A percentile compares a stretch with the other conserved stretches of the same genome.
These are phyloP conservation scores for Manihot esculenta DNA, from an alignment of 441 rosid genomes.

Conservation along the genomic window DNA sequence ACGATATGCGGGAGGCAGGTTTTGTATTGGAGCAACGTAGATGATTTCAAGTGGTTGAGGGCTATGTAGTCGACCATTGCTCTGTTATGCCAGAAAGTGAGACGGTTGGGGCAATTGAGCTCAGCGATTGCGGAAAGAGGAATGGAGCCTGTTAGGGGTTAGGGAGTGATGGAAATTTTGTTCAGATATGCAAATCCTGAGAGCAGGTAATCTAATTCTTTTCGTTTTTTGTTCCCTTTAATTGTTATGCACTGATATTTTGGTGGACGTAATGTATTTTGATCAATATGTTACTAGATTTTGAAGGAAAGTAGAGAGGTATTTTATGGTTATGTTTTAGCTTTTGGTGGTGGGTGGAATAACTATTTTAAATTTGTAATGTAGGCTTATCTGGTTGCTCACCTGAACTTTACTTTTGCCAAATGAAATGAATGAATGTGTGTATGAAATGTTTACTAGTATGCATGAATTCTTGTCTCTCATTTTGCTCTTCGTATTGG, in stretches of 20 bases:
- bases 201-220: constrained; percentile 12
- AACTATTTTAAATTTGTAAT: not conserved
- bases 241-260: not conserved
- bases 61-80: constrained; percentile 87
- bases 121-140: constrained; percentile 25
- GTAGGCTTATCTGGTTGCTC: not conserved
- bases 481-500: not conserved
- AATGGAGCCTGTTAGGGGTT: constrained; percentile 11
- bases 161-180: not conserved
- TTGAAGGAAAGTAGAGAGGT: not conserved
- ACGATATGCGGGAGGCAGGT: constrained; percentile 55
- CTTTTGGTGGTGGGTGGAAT: not conserved
- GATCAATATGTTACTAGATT: not conserved
- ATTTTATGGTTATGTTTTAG: not conserved
- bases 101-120: constrained; percentile 41
- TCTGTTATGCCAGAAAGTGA: constrained; percentile 56
- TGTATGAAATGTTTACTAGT: not conserved
- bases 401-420: not conserved
- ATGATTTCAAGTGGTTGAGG: constrained; percentile 88
- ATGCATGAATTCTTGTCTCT: not conserved
- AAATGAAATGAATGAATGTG: not conserved
- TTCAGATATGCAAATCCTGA: not conserved
- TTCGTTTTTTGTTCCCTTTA: not conserved
- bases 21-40: constrained; percentile 77
- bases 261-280: not conserved